Base-by-base conservation (phyloP, 1,284 basidiomycete genomes). In the Pyrrhoderma lamaoense region DNA sequence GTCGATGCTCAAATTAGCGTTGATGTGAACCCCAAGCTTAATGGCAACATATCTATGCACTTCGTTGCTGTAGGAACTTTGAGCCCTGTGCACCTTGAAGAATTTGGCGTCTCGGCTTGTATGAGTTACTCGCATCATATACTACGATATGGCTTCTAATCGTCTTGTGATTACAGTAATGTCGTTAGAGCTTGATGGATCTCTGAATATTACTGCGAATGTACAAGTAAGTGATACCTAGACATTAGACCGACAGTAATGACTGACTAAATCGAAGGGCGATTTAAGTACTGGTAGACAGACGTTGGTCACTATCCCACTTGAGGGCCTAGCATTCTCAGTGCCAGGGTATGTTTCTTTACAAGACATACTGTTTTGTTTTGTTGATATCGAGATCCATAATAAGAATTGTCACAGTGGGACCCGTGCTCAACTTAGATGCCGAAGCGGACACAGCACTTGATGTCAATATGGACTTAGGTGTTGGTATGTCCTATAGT, bases 21-120 rank as follows among this genome's bases (percentile, higher is more conserved):
- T 61, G 63, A 3, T 80, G 77, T 58, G 63, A 62, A 18, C 74
- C 77, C 56, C 60, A 79, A 8, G 71, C 68, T 55, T 60, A 70
- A 27, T 62, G 63, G 31, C 73, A 73, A 16, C 71, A 75, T 0
- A 71, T 66, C 21, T 70, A 70, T 45, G 79, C 75, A 55, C 61
- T 80, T 18, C 70, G 77, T 21, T 61, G 79, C 8, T 76, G 77
- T 3, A 67, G 77, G 56, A 62, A 64, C 52, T 75, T 76, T 49
- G 45, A 74, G 39, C 27, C 7, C 16, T 19, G 3, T 35, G n/a
- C 21, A 36, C 38, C 34, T 19, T 36, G 35, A 35, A 8, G 22
- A 47, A 9, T 34, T 21, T 11, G 21, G 13, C 4, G 11, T 19
- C 21, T 34, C 31, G n/a, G 8, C 4, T 3, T 35, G 16, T 18